Conservation (phyloP, 208 protist species). For the Herpetomonas samuelpessoai region DNA sequence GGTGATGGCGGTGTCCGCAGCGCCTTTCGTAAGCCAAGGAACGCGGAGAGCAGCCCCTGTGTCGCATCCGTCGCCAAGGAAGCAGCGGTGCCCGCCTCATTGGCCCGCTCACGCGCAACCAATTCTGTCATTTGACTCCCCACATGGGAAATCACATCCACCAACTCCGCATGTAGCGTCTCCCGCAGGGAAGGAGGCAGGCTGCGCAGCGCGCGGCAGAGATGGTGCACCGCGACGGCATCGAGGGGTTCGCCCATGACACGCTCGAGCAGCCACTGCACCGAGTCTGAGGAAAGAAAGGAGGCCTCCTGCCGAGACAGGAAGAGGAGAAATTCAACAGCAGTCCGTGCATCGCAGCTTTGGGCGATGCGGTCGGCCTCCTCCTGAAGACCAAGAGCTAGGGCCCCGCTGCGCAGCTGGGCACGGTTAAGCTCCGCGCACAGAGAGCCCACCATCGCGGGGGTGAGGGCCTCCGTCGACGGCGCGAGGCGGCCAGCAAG, state of each 20-base stretch:
- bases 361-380: conserved; percentile 66
- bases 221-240: conserved; percentile 28
- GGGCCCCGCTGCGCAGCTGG: conserved; percentile 21
- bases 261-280: conserved; percentile 73
- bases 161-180: conserved; percentile 4
- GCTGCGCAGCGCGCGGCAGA: conserved; percentile 40
- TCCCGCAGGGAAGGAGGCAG: conserved; percentile 35
- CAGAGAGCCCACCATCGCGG: conserved; percentile 40
- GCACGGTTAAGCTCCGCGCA: conserved; percentile 51
- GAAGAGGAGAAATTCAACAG: conserved; percentile 63
- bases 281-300: conserved; percentile 39
- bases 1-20: background rate
- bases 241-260: conserved; percentile 59
- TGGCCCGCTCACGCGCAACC: background rate
- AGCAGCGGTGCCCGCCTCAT: too few relatives aligned
- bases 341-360: conserved; percentile 54
- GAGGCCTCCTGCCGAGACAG: conserved; percentile 52
- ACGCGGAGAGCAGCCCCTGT: background rate
- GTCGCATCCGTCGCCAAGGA: background rate
- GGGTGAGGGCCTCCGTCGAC: conserved; percentile 32
- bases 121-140: conserved; percentile 1
- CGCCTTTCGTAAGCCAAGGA: background rate
- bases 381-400: conserved; percentile 53
- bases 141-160: background rate
- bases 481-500: conserved; percentile 30